phyloP scores from a whole-genome alignment of 768 basidiomycete species.

The Leccinum broughii region DNA sequence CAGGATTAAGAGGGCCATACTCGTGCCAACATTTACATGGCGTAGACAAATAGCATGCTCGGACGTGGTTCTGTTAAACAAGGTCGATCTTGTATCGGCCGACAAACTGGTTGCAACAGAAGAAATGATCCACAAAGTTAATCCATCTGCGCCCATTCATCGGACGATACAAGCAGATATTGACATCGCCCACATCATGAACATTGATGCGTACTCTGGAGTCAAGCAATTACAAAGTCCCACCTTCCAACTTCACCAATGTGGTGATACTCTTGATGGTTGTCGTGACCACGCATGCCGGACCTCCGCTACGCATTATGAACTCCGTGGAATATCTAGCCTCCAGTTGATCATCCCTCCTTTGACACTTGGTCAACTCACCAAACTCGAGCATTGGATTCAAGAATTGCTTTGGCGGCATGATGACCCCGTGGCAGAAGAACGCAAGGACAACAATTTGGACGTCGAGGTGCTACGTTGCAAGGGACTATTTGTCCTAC shows the following conservation, averaged over 20 bases:
- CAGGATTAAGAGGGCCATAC: background rate
- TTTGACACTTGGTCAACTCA: constrained; percentile 48
- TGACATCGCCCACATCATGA: constrained; percentile 75
- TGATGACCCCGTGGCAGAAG: constrained; percentile 42
- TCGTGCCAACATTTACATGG: constrained; percentile 1
- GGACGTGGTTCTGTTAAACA: constrained; percentile 92
- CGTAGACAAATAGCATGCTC: constrained; percentile 91
- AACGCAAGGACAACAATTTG: constrained; percentile 9
- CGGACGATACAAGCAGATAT: constrained; percentile 70
- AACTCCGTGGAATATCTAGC: constrained; percentile 80
- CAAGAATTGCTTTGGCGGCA: constrained; percentile 82
- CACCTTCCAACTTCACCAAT: constrained; percentile 32
- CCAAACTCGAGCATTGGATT: constrained; percentile 76
- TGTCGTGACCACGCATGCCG: constrained; percentile 34
- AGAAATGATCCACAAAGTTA: constrained; percentile 66
- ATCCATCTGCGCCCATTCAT: constrained; percentile 76
- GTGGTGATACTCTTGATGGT: constrained; percentile 32
- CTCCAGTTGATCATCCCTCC: constrained; percentile 69
- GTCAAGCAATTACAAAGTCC: constrained; percentile 31
- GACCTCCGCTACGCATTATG: constrained; percentile 54
- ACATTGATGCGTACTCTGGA: constrained; percentile 76
- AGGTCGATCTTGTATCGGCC: constrained; percentile 70
- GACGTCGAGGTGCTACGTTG: constrained; percentile 73
- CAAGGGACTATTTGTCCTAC: constrained; percentile 74
- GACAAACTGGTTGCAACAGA: constrained; percentile 51